Conservation (phyloP, 306 rosid species). For the Cucurbita moschata region DNA sequence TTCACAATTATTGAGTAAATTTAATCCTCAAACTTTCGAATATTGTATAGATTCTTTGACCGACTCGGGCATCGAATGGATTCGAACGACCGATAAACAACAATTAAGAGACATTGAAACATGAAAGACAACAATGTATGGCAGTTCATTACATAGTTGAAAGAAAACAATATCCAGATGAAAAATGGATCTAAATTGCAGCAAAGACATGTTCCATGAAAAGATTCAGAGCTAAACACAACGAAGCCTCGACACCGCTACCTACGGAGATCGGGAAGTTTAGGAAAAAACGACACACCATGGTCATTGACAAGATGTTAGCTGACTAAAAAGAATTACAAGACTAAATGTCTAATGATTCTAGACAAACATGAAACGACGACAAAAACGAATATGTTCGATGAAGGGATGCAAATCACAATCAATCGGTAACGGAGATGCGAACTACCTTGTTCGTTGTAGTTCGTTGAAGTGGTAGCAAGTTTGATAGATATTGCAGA, state of each 20-base stretch:
- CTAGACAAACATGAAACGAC: not conserved
- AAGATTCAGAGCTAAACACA: not conserved
- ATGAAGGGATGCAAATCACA: not conserved
- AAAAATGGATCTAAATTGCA: not conserved
- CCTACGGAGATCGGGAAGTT: not conserved
- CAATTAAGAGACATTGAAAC: not conserved
- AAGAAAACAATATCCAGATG: not conserved
- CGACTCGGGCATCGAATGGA: no score
- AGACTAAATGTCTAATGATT: not conserved
- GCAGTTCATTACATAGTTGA: not conserved
- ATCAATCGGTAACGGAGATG: not conserved
- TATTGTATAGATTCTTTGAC: no score
- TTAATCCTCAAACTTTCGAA: no score
- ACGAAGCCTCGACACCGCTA: not conserved
- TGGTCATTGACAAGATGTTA: not conserved
- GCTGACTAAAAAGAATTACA: not conserved
- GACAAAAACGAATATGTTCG: not conserved
- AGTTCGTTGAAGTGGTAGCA: not conserved
- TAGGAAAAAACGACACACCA: not conserved
- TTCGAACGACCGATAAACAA: not conserved
- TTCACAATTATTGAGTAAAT: no score
- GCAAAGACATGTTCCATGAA: not conserved
- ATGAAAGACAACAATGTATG: not conserved
- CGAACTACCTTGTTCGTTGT: not conserved
- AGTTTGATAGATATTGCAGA: conserved; percentile 7